These are phyloP conservation scores for Boletus pseudopeckii DNA, from an alignment of 768 basidiomycete genomes.

Conservation along the genomic window DNA sequence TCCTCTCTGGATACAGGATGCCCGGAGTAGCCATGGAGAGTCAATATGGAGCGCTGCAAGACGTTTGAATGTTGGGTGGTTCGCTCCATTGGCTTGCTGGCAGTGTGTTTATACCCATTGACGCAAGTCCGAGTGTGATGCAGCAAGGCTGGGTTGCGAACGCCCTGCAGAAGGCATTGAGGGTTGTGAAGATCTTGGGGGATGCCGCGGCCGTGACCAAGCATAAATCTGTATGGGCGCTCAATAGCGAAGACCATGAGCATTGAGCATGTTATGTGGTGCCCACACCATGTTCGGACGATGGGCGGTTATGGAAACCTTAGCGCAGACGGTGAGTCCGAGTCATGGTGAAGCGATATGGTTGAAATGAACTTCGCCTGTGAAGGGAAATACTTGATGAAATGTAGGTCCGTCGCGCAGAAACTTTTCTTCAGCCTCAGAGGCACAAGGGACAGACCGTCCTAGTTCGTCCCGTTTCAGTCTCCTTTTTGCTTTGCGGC, in stretches of 20 bases:
- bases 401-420: background rate
- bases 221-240: background rate
- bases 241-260: background rate
- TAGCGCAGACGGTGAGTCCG: background rate
- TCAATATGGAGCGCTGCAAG: background rate
- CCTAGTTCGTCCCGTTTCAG: background rate
- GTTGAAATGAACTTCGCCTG: background rate
- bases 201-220: background rate
- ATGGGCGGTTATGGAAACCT: background rate
- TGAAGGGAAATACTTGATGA: background rate
- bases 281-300: background rate
- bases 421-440: background rate
- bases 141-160: background rate
- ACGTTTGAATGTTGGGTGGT: background rate
- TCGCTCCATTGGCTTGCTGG: background rate
- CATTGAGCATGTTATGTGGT: background rate
- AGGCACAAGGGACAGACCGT: too few relatives aligned
- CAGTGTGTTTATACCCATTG: constrained; percentile 9
- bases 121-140: background rate
- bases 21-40: constrained; percentile 6
- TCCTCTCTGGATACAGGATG: background rate
- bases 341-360: background rate
- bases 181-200: constrained; percentile 5
- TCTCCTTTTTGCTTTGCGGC: background rate
- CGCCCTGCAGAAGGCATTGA: background rate